Evolutionary conservation across 345 rosid genomes (phyloP), one percentile per base, ranked within the genome.

Genomic region (Stellera chamaejasme): DNA sequence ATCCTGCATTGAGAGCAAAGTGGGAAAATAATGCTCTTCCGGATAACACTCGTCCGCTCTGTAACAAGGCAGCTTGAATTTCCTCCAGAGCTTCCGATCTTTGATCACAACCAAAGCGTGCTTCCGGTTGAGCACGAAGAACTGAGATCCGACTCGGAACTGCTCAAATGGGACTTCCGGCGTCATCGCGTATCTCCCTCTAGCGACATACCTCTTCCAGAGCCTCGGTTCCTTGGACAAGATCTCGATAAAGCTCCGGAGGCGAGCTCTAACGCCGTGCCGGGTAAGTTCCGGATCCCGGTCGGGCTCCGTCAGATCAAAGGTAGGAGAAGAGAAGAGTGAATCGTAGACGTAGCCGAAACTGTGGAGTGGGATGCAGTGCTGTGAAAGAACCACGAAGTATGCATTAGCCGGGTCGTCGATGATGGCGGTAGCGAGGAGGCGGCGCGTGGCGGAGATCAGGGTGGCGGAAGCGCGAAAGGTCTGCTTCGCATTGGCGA

Each of bases 1-100:
- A 69, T 88, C 97, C 70, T 58, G 66, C 97, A 89, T 84, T 47
- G 86, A 82, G 67, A 93, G 59, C 58, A 93, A 44, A 15, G 99
- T 93, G 11, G 99, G 96, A 50, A 93, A 93, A 59, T 93, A 93
- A 69, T 93, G 99, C 81, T 89, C 99, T 57, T 93, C 99, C 0
- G 99, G 99, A 71, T 81, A 89, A 60, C 99, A 89, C 56, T 80
- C 87, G 13, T 81, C 81, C 1, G 81, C 78, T 32, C 75, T 64
- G 65, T 84, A 93, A 70, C 99, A 89, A 0, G 97, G 88, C 23
- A 77, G 48, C 79, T 74, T 76, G 55, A 93, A 91, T 71, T 91
- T 88, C 59, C 67, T 79, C 98, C 98, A 91, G 43, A 88, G 71
- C 58, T 55, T 54, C 41, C 85, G 80, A 71, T 91, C 96, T 57